Conservation (phyloP, 371 early-diverging fungal genomes). For the Nosema muscidifuracis region DNA sequence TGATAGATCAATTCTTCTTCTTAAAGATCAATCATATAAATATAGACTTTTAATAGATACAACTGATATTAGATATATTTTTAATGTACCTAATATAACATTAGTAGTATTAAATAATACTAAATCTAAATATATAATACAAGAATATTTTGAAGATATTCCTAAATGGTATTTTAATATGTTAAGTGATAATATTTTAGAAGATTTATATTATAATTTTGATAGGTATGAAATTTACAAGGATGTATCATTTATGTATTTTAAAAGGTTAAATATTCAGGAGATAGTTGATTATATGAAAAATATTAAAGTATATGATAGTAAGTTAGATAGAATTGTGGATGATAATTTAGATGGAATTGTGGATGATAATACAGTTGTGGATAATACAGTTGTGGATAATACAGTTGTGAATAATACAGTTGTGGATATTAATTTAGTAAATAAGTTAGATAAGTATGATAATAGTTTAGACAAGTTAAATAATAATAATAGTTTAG, state of each 20-base stretch:
- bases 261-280: not conserved
- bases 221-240: conserved; percentile 20
- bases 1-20: not conserved
- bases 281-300: conserved; percentile 4
- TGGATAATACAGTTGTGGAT: too few relatives aligned
- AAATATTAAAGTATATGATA: not conserved
- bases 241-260: not conserved
- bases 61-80: not conserved
- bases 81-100: not conserved
- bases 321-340: too few relatives aligned
- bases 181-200: conserved; percentile 11
- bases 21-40: conserved; percentile 3
- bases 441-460: not conserved
- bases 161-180: conserved; percentile 20
- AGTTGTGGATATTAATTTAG: not conserved
- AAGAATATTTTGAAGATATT: conserved; percentile 13
- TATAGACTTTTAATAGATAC: not conserved
- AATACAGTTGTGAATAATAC: too few relatives aligned
- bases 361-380: too few relatives aligned
- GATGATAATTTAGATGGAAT: too few relatives aligned
- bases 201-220: conserved; percentile 24
- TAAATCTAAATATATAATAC: conserved; percentile 22
- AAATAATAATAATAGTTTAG: too few relatives aligned
- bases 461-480: not conserved
- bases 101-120: not conserved